Conservation (phyloP, 1,139 yeast genomes). For the Blastobotrys proliferans region DNA sequence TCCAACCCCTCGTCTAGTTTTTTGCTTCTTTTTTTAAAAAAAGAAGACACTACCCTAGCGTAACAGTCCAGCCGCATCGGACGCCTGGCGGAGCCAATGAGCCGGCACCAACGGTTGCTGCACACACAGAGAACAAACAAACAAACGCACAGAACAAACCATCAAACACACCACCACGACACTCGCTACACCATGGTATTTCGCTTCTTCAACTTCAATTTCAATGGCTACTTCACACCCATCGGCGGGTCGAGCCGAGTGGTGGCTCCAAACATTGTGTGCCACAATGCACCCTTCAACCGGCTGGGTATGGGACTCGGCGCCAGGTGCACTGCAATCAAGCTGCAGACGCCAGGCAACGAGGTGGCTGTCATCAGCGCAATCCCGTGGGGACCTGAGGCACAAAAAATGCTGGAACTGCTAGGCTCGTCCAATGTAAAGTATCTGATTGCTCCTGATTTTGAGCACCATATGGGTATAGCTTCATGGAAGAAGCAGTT, state of each 20-base stretch:
- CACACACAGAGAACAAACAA: no score
- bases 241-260: slow-evolving; percentile 44
- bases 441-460: slow-evolving; percentile 34
- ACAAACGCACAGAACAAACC: no score
- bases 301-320: slow-evolving; percentile 36
- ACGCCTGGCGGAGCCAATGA: no score
- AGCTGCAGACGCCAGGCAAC: slow-evolving; percentile 34
- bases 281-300: slow-evolving; percentile 40
- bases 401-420: slow-evolving; percentile 40
- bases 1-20: no score
- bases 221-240: slow-evolving; percentile 26
- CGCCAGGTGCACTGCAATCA: slow-evolving; percentile 52
- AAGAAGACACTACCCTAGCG: no score
- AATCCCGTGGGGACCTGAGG: slow-evolving; percentile 49
- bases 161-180: no score
- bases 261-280: slow-evolving; percentile 43
- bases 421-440: slow-evolving; percentile 36
- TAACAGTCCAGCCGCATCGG: no score
- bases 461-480: slow-evolving; percentile 35
- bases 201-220: no score
- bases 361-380: slow-evolving; percentile 55
- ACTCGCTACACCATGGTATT: no score
- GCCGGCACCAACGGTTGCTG: no score
- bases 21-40: no score
- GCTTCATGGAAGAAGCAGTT: slow-evolving; percentile 45